Base-by-base conservation (phyloP, 2,329 filamentous ascomycete genomes). In the Monascus ruber region DNA sequence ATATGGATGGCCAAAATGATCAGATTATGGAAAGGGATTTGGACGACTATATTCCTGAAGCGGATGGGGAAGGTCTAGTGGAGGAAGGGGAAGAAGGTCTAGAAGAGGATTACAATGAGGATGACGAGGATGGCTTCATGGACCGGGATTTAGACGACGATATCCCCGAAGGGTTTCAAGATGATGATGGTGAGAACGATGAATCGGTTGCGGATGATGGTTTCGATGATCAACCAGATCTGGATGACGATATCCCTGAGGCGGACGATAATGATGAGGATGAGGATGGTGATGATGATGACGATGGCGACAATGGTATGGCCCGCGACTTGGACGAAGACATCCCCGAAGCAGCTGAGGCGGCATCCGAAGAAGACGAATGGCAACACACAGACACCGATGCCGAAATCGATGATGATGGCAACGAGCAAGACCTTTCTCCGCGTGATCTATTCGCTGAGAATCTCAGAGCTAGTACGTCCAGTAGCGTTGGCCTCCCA, bases 351-450 rank as follows among this genome's bases (percentile, higher is more conserved):
- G 58, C 56, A 43, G 77, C 71, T 6, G 62, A 62, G 29, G 48
- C 55, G 32, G 56, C 44, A 5, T 52, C 43, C 6, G 58, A 70
- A 24, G 58, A 70, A 24, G 70, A 64, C 25, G 74, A 76, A 49
- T 86, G 85, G 64, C 82, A 87, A 65, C 82, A 86, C 55, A 86
- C 83, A 6, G 83, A 86, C 60, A 82, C 81, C 2, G 82, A 85
- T 47, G 80, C 71, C 6, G 78, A 79, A 37, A 73, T 70, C 44
- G 65, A 65, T 36, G 64, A 66, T 6, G 60, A 67, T 6, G 59
- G 63, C 10, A 59, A 62, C 26, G 52, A 55, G 11, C 62, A 65
- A 24, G 65, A 65, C 5, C 60, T 66, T 7, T 46, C 55, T 29
- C 36, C 47, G 4, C 51, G 48, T 11, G 47, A 51, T 31, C 52